Evolutionary conservation across 345 rosid species (phyloP).

Genomic region (Cardamine occulta): DNA sequence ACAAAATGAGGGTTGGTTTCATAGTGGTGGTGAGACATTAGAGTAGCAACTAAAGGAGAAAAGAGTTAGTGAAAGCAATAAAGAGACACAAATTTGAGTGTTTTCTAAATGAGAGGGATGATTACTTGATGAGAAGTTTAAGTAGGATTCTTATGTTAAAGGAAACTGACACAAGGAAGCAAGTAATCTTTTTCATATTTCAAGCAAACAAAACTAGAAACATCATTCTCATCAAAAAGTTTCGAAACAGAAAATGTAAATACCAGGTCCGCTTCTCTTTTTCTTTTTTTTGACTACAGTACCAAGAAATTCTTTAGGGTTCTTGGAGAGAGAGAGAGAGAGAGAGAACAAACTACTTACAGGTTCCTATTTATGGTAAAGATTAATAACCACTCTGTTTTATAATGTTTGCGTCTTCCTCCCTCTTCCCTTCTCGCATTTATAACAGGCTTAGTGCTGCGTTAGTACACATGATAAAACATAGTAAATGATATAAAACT

Average conservation of each 20-base stretch:
- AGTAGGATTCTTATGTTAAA: slow-evolving; percentile 62
- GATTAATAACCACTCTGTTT: not conserved
- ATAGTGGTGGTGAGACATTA: slow-evolving; percentile 46
- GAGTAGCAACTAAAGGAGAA: slow-evolving; percentile 8
- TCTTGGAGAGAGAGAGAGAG: slow-evolving; percentile 6
- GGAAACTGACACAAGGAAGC: slow-evolving; percentile 55
- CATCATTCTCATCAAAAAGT: slow-evolving; percentile 22
- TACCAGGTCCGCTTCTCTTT: not conserved
- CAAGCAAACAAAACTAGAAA: slow-evolving; percentile 12
- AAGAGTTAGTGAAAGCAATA: slow-evolving; percentile 25
- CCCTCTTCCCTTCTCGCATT: not conserved
- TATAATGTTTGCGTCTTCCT: slow-evolving; percentile 1
- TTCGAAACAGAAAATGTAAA: not conserved
- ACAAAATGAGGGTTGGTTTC: slow-evolving; percentile 74
- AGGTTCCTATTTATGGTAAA: not conserved
- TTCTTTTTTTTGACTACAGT: not conserved
- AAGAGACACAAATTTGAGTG: slow-evolving; percentile 33
- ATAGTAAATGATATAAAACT: slow-evolving; percentile 14
- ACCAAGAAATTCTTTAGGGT: slow-evolving; percentile 1
- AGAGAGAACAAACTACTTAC: slow-evolving; percentile 22
- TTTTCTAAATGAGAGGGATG: slow-evolving; percentile 42
- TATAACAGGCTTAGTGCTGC: slow-evolving; percentile 26
- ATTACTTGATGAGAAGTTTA: slow-evolving; percentile 67
- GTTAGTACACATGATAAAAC: slow-evolving; percentile 22
- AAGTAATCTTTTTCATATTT: slow-evolving; percentile 58